phyloP scores from a whole-genome alignment of 208 protist genomes.

The Leishmania guyanensis region DNA sequence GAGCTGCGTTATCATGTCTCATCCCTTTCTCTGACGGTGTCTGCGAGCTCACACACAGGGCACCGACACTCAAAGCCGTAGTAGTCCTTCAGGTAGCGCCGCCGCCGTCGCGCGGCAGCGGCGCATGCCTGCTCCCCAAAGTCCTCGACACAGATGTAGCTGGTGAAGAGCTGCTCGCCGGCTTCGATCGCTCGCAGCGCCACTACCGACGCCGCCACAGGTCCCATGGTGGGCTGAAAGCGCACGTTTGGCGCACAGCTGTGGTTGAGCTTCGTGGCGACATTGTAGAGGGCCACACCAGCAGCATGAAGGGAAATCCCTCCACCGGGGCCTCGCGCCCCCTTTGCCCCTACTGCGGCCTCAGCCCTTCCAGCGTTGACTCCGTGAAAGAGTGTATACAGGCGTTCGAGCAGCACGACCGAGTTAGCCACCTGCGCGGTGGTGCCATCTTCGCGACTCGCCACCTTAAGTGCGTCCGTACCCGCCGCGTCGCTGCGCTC shows the following conservation, averaged over 20 bases:
- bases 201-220: slow-evolving; percentile 37
- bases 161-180: slow-evolving; percentile 48
- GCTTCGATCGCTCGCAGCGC: slow-evolving; percentile 36
- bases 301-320: slow-evolving; percentile 19
- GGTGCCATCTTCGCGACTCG: neutral
- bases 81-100: slow-evolving; percentile 28
- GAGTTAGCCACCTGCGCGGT: neutral
- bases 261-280: slow-evolving; percentile 61
- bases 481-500: neutral
- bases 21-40: neutral
- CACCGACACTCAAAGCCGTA: slow-evolving; percentile 60
- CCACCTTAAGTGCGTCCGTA: neutral
- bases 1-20: neutral
- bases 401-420: slow-evolving; percentile 1
- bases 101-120: slow-evolving; percentile 15
- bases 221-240: slow-evolving; percentile 41
- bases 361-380: neutral
- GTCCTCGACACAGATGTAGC: slow-evolving; percentile 43
- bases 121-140: slow-evolving; percentile 1
- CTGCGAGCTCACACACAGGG: slow-evolving; percentile 23
- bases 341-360: neutral
- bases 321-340: neutral
- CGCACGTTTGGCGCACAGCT: slow-evolving; percentile 53
- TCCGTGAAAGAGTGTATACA: slow-evolving; percentile 13
- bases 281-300: slow-evolving; percentile 52